Conservation (phyloP, 805 yeast genomes). For the Candida takata region DNA sequence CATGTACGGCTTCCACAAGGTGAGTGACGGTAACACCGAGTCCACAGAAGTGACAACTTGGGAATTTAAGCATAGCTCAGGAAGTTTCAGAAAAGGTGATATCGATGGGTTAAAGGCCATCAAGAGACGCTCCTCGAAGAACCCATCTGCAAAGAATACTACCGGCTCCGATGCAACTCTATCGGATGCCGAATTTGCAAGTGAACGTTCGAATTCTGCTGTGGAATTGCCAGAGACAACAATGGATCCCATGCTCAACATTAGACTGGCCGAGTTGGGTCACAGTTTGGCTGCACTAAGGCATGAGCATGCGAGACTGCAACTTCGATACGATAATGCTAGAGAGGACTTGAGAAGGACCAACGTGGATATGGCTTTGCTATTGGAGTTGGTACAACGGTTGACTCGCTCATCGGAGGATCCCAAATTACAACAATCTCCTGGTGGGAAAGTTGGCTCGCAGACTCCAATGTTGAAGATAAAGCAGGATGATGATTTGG, state of each 20-base stretch:
- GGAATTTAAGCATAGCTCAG: slow-evolving; percentile 87
- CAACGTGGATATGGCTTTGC: slow-evolving; percentile 45
- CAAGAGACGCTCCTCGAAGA: slow-evolving; percentile 63
- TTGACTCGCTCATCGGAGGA: slow-evolving; percentile 8
- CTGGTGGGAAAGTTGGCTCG: not conserved
- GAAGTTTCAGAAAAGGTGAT: slow-evolving; percentile 76
- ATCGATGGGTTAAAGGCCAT: slow-evolving; percentile 63
- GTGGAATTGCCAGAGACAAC: slow-evolving; percentile 10
- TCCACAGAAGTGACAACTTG: slow-evolving; percentile 36
- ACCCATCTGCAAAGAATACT: slow-evolving; percentile 17
- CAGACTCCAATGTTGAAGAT: slow-evolving; percentile 7
- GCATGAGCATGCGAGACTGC: slow-evolving; percentile 36
- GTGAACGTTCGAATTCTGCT: slow-evolving; percentile 17
- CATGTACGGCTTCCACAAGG: slow-evolving; percentile 67
- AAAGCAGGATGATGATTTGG: slow-evolving; percentile 9
- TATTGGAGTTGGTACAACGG: slow-evolving; percentile 40
- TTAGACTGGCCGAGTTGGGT: slow-evolving; percentile 31
- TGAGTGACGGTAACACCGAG: slow-evolving; percentile 24
- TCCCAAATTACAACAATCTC: slow-evolving; percentile 5
- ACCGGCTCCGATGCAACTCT: slow-evolving; percentile 3
- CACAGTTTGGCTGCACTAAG: slow-evolving; percentile 31
- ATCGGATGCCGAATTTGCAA: slow-evolving; percentile 17
- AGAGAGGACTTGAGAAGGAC: slow-evolving; percentile 41
- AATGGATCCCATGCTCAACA: slow-evolving; percentile 20
- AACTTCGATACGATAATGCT: slow-evolving; percentile 40